Base-by-base conservation (phyloP, 129 eudicot genomes). In the Pulicaria dysenterica region DNA sequence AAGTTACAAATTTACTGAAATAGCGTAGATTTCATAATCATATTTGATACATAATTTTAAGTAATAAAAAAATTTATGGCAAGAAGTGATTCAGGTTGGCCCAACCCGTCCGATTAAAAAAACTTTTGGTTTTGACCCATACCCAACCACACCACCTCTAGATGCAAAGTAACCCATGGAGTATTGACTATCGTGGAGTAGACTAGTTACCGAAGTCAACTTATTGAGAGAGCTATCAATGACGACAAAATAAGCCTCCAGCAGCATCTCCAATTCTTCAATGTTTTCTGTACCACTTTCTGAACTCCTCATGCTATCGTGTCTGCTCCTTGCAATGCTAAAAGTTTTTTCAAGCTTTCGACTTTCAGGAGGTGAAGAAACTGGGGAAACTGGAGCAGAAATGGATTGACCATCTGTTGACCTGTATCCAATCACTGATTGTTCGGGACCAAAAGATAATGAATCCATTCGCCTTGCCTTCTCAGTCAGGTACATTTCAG, bases 401-500 rank as follows among this genome's bases (percentile, higher is more conserved):
- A 84, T 24, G 46, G 97, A 88, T 7, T 69, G 80, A 50, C 87
- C 89, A 58, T 90, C 97, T 41, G 42, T 86, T 16, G 96, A 87
- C 65, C 91, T 73, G 74, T 78, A 84, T 44, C 96, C 97, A 8
- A 85, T 53, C 71, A 86, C 8, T 45, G 97, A 86, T 75, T 88
- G 99, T 67, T 94, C 97, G 15, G 43, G 53, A 24, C 86, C 93
- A 61, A 77, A 81, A 19, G 79, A 74, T 54, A 86, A 43, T 42
- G 87, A 81, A 63, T 95, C 99, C 88, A 88, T 79, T 15, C 89
- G 81, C 0, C 67, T 70, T 83, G 86, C 90, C 86, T 95, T 95
- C 77, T 95, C 99, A n/a, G 99, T 95, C 13, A 95, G 88, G 68
- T 91, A 91, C 99, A 95, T 95, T 69, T 95, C 99, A 13, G 99